These are phyloP conservation scores for Septoria petroselini DNA, from an alignment of 2,329 filamentous ascomycete species.

Conservation along the genomic window DNA sequence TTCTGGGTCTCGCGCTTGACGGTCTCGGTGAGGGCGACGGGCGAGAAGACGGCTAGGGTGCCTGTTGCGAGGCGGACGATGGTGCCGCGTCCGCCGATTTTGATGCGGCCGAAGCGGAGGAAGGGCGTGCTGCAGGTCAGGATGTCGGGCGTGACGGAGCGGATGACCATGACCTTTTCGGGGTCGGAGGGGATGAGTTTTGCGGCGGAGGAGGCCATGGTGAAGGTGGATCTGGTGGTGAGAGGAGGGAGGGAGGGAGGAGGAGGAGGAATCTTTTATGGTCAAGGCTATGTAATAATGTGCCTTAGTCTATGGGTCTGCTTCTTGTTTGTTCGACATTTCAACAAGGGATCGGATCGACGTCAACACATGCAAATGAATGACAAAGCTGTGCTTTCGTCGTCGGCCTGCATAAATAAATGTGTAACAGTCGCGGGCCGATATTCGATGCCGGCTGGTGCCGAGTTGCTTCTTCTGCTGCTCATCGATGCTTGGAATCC, in stretches of 20 bases:
- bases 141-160: slow-evolving; percentile 74
- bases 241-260: neutral
- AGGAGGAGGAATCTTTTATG: neutral
- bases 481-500: neutral
- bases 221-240: slow-evolving; percentile 1
- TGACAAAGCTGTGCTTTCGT: too few species aligned
- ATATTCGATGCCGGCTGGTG: slow-evolving; percentile 5
- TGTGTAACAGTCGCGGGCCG: too few species aligned
- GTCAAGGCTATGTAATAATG: neutral
- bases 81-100: slow-evolving; percentile 83
- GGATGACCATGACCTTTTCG: slow-evolving; percentile 82
- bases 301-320: neutral
- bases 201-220: slow-evolving; percentile 32
- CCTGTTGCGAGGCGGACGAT: slow-evolving; percentile 77
- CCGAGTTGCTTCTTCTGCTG: neutral
- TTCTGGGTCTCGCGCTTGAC: slow-evolving; percentile 62
- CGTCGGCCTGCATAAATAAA: too few species aligned
- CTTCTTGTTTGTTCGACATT: too few species aligned
- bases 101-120: slow-evolving; percentile 70
- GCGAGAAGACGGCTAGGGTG: slow-evolving; percentile 83
- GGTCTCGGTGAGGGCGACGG: slow-evolving; percentile 76
- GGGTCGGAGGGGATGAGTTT: slow-evolving; percentile 60
- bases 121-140: slow-evolving; percentile 82
- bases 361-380: too few species aligned
- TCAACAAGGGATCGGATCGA: too few species aligned